Evolutionary conservation across 805 yeast species (phyloP).

Genomic region (Grigorovia jiainica): DNA sequence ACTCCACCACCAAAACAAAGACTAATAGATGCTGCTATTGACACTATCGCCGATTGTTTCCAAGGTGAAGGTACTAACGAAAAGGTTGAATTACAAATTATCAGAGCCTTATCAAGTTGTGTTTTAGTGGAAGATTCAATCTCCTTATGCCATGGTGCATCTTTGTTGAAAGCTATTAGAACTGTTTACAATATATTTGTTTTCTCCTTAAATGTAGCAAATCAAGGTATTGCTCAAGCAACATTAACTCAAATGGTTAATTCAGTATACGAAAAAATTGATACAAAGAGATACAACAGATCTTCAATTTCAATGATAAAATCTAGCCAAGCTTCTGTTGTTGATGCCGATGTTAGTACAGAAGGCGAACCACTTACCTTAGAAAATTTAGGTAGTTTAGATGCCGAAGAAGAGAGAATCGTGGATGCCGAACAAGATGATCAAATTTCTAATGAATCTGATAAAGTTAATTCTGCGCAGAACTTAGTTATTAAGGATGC

Average conservation of each 20-base stretch:
- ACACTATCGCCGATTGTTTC: conserved; percentile 74
- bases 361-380: conserved; percentile 39
- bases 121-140: conserved; percentile 71
- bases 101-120: conserved; percentile 84
- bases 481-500: conserved; percentile 82
- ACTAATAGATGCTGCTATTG: conserved; percentile 73
- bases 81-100: conserved; percentile 81
- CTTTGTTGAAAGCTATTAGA: conserved; percentile 80
- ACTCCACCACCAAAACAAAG: conserved; percentile 46
- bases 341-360: conserved; percentile 21
- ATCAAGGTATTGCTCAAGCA: conserved; percentile 93
- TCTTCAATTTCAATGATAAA: conserved; percentile 1
- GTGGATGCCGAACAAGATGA: conserved; percentile 33
- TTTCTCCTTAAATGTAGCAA: conserved; percentile 66
- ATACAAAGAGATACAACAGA: conserved; percentile 15
- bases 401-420: conserved; percentile 46
- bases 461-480: conserved; percentile 30
- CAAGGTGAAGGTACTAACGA: conserved; percentile 91
- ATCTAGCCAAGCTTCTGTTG: conserved; percentile 13
- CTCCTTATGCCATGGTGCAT: conserved; percentile 72
- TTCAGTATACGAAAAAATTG: conserved; percentile 65
- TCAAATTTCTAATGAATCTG: conserved; percentile 2
- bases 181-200: conserved; percentile 90
- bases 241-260: conserved; percentile 84
- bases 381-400: conserved; percentile 47